These are phyloP conservation scores for Plasmopara viticola DNA, from an alignment of 352 stramenopile genomes.

Conservation along the genomic window DNA sequence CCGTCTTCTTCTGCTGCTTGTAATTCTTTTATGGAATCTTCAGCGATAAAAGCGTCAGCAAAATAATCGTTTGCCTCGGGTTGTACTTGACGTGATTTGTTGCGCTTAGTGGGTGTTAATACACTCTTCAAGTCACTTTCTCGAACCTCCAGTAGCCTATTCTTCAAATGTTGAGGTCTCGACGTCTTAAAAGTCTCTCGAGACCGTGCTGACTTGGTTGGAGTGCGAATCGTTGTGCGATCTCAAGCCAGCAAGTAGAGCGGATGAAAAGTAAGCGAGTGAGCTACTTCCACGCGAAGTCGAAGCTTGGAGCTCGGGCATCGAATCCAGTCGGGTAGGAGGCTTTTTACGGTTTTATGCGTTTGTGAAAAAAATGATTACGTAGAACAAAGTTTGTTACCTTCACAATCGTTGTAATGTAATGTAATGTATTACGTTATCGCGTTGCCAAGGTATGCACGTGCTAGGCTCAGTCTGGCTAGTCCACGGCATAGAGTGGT, in stretches of 20 bases:
- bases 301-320: not conserved
- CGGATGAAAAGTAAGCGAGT: slow-evolving; percentile 1
- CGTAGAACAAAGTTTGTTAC: no score
- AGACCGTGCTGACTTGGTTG: slow-evolving; percentile 17
- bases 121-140: slow-evolving; percentile 3
- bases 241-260: slow-evolving; percentile 10
- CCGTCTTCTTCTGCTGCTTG: slow-evolving; percentile 10
- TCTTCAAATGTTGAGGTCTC: slow-evolving; percentile 18
- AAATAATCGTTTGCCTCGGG: not conserved
- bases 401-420: no score
- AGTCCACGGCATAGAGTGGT: no score
- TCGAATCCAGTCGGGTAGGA: no score
- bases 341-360: no score
- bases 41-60: not conserved
- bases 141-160: slow-evolving; percentile 15
- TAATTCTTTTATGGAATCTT: no score
- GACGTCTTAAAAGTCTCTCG: slow-evolving; percentile 9
- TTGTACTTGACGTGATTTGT: slow-evolving; percentile 6
- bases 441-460: no score
- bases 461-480: no score
- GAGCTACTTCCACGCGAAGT: slow-evolving; percentile 15
- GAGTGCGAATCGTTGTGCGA: slow-evolving; percentile 22
- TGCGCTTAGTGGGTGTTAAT: slow-evolving; percentile 11
- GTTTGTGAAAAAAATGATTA: no score
- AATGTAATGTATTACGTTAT: no score